Base-by-base conservation (phyloP, 2,329 filamentous ascomycete species). In the Fusarium torreyae region DNA sequence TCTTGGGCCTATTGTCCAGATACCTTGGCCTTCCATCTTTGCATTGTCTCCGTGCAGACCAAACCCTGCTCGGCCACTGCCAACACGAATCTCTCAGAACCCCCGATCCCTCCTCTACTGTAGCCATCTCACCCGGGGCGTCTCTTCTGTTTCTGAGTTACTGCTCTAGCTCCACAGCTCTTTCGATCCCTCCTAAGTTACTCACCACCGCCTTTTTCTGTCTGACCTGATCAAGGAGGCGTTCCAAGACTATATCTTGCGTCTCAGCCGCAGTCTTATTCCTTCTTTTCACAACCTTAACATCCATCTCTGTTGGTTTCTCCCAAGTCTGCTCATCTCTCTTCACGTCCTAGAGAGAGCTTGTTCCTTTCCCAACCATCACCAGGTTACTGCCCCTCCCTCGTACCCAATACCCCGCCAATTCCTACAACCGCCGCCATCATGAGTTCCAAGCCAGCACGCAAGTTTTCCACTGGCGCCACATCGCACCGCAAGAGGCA, bases 401-500 rank as follows among this genome's bases (percentile, higher is more conserved):
- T 59, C 39, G 38, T 55, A 46, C 18, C 36, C 20, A 44, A 39
- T 69, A 61, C 66, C 59, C 65, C 62, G 33, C 60, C 63, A 59
- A 59, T 38, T 50, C 28, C 49, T 45, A 7, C 22, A 58, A 51
- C 44, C 49, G 48, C 44, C 61, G 68, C 66, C 71, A 75, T 66
- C 73, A 75, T 75, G 73, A 65, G 57, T 51, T 69, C 70, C 63
- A 72, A 72, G 63, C 73, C 68, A 22, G 66, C 63, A 17, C 82
- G 81, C 71, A 79, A 78, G 73, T 84, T 84, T 75, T 83, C 81
- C 13, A 79, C 77, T 75, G 79, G 80, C 74, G 78, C 81, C 68
- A 84, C 83, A 62, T 76, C 77, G 73, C 81, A 85, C 76, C 82
- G 81, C 42, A 82, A 81, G 76, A 79, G 82, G 57, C 79, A 81